Evolutionary conservation across 257 asterid species (phyloP).

Genomic region (Jaltomata sinuosa): DNA sequence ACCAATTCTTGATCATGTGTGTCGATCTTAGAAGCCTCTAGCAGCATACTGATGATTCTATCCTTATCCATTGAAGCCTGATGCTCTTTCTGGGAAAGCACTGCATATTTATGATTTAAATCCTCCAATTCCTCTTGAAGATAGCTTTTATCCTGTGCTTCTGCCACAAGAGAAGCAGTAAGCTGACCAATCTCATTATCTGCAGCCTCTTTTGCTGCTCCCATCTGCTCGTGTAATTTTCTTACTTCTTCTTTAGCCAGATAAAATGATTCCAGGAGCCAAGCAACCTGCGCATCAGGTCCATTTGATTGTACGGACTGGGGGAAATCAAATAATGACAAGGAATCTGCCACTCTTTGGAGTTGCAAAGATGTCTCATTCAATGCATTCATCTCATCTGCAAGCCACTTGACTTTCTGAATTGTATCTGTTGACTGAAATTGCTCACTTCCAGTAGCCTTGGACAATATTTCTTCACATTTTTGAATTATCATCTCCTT

Average conservation of each 20-base stretch:
- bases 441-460: conserved; percentile 29
- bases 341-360: conserved; percentile 32
- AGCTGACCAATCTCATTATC: conserved; percentile 42
- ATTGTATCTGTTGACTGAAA: conserved; percentile 41
- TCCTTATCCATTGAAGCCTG: conserved; percentile 43
- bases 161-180: conserved; percentile 46
- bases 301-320: conserved; percentile 46
- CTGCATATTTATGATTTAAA: conserved; percentile 39
- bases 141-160: conserved; percentile 48
- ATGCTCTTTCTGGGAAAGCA: conserved; percentile 33
- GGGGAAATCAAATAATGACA: conserved; percentile 50
- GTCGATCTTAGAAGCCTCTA: conserved; percentile 65
- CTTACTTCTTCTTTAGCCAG: conserved; percentile 47
- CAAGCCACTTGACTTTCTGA: conserved; percentile 59
- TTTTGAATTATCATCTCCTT: conserved; percentile 51
- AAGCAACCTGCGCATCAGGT: conserved; percentile 34
- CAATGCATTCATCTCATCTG: conserved; percentile 49
- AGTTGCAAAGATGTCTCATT: conserved; percentile 40
- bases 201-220: conserved; percentile 43
- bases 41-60: conserved; percentile 38
- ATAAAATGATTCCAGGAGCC: conserved; percentile 59
- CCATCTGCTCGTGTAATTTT: conserved; percentile 47
- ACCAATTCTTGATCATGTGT: conserved; percentile 19
- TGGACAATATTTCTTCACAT: conserved; percentile 60
- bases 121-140: conserved; percentile 54